A percentile compares a stretch with the other conserved stretches of the same genome.
Evolutionary conservation across 495 filamentous ascomycete genomes (phyloP).

Genomic region (Penicillium simplicissimum): DNA sequence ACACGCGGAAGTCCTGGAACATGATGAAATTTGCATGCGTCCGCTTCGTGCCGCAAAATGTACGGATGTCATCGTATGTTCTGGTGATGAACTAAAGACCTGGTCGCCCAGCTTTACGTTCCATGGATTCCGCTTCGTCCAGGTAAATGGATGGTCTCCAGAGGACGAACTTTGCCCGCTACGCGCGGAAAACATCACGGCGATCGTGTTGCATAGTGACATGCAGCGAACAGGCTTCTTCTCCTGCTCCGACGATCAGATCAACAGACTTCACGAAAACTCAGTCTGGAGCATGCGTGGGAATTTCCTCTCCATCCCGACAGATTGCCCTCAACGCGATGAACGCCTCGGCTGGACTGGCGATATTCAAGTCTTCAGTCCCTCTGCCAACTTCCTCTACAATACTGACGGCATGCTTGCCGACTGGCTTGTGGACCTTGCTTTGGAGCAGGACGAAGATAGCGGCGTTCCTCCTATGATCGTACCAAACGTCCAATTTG

Average conservation of each 20-base stretch:
- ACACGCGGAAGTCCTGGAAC: constrained; percentile 53
- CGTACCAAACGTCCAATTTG: constrained; percentile 32
- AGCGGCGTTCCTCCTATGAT: constrained; percentile 35
- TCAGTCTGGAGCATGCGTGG: constrained; percentile 54
- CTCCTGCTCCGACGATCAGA: constrained; percentile 43
- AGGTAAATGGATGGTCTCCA: constrained; percentile 47
- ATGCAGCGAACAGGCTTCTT: constrained; percentile 51
- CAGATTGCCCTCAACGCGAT: constrained; percentile 57
- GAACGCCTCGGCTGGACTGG: constrained; percentile 60
- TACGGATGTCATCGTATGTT: constrained; percentile 36
- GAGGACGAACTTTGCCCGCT: constrained; percentile 12
- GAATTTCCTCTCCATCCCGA: constrained; percentile 56
- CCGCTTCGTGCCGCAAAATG: constrained; percentile 46
- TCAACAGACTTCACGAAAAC: constrained; percentile 54
- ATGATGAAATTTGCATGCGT: constrained; percentile 47
- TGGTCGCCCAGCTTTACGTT: constrained; percentile 51
- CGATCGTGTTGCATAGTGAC: constrained; percentile 51
- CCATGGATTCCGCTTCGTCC: constrained; percentile 57
- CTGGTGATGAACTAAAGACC: constrained; percentile 16
- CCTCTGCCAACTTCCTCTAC: constrained; percentile 52
- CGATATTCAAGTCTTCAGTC: constrained; percentile 51
- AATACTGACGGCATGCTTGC: constrained; percentile 48
- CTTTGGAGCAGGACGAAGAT: constrained; percentile 36
- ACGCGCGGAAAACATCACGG: constrained; percentile 37
- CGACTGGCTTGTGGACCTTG: constrained; percentile 48